phyloP scores from a whole-genome alignment of 108 stramenopile species.

The Cyclostephanos invisitatus region DNA sequence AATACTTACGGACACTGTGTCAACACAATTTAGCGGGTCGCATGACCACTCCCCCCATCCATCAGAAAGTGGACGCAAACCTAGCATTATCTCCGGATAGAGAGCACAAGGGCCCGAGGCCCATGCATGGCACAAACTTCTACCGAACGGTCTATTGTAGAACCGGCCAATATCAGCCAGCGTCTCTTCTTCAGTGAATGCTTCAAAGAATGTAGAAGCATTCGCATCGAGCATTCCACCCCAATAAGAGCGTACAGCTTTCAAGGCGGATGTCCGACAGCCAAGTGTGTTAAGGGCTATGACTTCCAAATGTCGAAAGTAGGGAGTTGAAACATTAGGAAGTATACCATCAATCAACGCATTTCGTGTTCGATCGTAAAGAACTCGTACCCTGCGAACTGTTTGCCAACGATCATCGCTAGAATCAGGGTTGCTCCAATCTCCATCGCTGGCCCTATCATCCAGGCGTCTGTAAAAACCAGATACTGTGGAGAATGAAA shows the following conservation, averaged over 20 bases:
- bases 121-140: conserved; percentile 51
- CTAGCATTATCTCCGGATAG: conserved; percentile 37
- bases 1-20: conserved; percentile 3
- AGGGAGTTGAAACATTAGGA: conserved; percentile 33
- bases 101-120: conserved; percentile 43
- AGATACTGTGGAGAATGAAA: conserved; percentile 12
- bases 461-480: conserved; percentile 38
- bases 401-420: conserved; percentile 22
- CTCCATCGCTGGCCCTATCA: conserved; percentile 32
- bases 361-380: conserved; percentile 14
- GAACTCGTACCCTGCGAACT: conserved; percentile 11
- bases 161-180: conserved; percentile 25
- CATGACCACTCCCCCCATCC: conserved; percentile 41
- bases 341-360: conserved; percentile 19
- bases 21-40: conserved; percentile 21
- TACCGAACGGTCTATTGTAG: conserved; percentile 38
- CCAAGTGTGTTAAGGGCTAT: conserved; percentile 27
- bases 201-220: conserved; percentile 52
- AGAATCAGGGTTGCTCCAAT: conserved; percentile 33
- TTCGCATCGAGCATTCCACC: conserved; percentile 38
- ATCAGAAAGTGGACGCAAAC: conserved; percentile 38
- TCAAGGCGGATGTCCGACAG: conserved; percentile 20
- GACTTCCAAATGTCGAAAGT: conserved; percentile 45
- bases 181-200: conserved; percentile 29
- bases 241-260: conserved; percentile 34